Evolutionary conservation across 2,329 filamentous ascomycete genomes (phyloP), one percentile per base, ranked within the genome.

Genomic region (Ophiocordyceps australis): DNA sequence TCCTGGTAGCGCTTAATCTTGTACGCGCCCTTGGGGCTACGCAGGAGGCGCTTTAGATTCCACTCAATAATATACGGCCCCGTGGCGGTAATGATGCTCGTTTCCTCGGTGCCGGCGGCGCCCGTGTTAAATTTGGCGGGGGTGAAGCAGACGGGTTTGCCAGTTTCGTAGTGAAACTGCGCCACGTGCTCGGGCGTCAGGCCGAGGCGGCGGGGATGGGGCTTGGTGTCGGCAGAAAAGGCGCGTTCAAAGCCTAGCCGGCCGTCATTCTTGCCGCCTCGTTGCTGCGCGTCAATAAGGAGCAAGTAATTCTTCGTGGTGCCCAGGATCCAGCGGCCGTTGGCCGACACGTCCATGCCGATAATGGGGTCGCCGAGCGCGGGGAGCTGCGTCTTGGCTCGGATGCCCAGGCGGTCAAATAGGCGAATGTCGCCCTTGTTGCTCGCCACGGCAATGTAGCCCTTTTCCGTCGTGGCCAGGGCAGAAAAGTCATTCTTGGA

Each of bases 401-500:
- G 91, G 54, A 95, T 91, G 10, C 89, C 89, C 3, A 98, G 69
- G 12, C 85, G 79, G 47, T 98, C 89, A 42, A 98, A 98, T 40
- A 98, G 71, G 28, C 89, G 81, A 33, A 98, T 83, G 38, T 98
- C 89, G 39, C 89, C 89, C 59, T 98, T 98, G 57, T 92, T 92
- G 27, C 83, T 94, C 1, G 89, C 86, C 7, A 98, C 85, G 5
- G 89, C 89, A 35, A 98, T 83, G 45, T 94, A 91, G 9, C 89
- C 89, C 54, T 95, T 86, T 43, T 92, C 83, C 0, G 89, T 98
- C 0, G 89, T 95, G 5, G 89, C 82, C 16, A 91, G 66, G 10
- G 86, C 77, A 0, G 85, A 94, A 53, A 98, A 98, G 41, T 92
- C 85, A 43, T 95, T 95, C 66, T 95, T 95, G 40, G 83, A 91